These are phyloP conservation scores for Exsudoporus frostii DNA, from an alignment of 768 basidiomycete species.

Conservation along the genomic window DNA sequence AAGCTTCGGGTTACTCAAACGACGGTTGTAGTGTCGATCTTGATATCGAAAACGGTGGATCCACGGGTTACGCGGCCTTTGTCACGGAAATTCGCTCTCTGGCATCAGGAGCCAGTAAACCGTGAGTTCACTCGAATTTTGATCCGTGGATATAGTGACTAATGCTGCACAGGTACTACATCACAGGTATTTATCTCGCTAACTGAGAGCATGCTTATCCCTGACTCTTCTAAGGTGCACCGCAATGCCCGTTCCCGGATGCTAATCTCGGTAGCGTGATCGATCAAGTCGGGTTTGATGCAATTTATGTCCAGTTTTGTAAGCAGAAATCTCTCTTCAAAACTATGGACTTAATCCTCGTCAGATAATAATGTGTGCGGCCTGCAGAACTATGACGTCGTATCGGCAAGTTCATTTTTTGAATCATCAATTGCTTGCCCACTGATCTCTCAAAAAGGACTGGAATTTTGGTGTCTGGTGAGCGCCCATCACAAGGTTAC, in stretches of 20 bases:
- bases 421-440: background rate
- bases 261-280: slow-evolving; percentile 56
- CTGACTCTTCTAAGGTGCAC: slow-evolving; percentile 19
- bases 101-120: slow-evolving; percentile 23
- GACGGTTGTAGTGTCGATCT: slow-evolving; percentile 52
- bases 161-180: slow-evolving; percentile 47
- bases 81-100: slow-evolving; percentile 26
- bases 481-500: slow-evolving; percentile 1
- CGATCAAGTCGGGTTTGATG: slow-evolving; percentile 63
- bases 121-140: slow-evolving; percentile 5
- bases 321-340: background rate
- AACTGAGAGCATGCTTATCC: background rate
- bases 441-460: slow-evolving; percentile 34
- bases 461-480: slow-evolving; percentile 40
- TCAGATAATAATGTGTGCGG: slow-evolving; percentile 45
- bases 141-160: background rate
- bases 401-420: slow-evolving; percentile 41
- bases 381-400: slow-evolving; percentile 48
- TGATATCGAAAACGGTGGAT: slow-evolving; percentile 69
- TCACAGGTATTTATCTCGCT: slow-evolving; percentile 40
- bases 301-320: slow-evolving; percentile 71
- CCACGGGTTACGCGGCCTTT: slow-evolving; percentile 49
- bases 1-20: background rate
- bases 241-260: slow-evolving; percentile 67
- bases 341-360: background rate